Percentiles rank a stretch among this genome's conserved stretches.
Evolutionary conservation across 306 rosid genomes (phyloP).

Genomic region (Senna tora): DNA sequence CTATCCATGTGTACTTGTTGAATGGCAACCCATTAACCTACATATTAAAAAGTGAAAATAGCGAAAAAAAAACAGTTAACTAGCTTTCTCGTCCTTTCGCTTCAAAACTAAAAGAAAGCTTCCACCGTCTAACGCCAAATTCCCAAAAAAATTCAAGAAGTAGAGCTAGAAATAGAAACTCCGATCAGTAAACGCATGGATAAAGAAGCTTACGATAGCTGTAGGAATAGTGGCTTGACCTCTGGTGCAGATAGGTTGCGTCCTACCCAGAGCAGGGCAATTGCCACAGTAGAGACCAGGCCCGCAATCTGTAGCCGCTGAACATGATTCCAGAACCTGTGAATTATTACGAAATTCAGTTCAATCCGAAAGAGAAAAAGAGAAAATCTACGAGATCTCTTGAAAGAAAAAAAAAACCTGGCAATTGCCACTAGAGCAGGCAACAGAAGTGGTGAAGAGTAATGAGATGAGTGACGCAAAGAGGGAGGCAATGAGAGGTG

Average conservation of each 20-base stretch:
- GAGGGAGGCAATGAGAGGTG: conserved; percentile 41
- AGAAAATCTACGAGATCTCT: conserved; percentile 40
- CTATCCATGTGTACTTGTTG: conserved; percentile 92
- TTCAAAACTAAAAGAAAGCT: conserved; percentile 27
- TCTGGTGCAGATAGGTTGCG: conserved; percentile 81
- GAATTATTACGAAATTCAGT: conserved; percentile 32
- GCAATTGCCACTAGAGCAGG: conserved; percentile 78
- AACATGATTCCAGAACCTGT: conserved; percentile 76
- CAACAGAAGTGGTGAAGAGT: conserved; percentile 46
- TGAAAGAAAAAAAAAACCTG: conserved; percentile 57
- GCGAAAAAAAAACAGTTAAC: neutral
- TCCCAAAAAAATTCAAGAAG: conserved; percentile 4
- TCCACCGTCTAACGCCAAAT: neutral
- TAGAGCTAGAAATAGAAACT: conserved; percentile 13
- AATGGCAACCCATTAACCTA: conserved; percentile 89
- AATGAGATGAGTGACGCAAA: conserved; percentile 44
- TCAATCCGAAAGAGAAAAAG: conserved; percentile 26
- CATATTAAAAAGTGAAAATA: conserved; percentile 34
- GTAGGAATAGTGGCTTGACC: conserved; percentile 74
- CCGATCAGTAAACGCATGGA: neutral
- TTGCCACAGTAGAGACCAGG: conserved; percentile 88
- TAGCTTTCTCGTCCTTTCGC: neutral
- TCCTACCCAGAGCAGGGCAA: conserved; percentile 75
- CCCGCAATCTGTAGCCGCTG: conserved; percentile 74
- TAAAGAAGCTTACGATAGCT: conserved; percentile 50